A percentile compares a stretch with the other conserved stretches of the same genome.
These are phyloP conservation scores for Zancudomyces culisetae DNA, from an alignment of 371 early-diverging fungal species.

Conservation along the genomic window DNA sequence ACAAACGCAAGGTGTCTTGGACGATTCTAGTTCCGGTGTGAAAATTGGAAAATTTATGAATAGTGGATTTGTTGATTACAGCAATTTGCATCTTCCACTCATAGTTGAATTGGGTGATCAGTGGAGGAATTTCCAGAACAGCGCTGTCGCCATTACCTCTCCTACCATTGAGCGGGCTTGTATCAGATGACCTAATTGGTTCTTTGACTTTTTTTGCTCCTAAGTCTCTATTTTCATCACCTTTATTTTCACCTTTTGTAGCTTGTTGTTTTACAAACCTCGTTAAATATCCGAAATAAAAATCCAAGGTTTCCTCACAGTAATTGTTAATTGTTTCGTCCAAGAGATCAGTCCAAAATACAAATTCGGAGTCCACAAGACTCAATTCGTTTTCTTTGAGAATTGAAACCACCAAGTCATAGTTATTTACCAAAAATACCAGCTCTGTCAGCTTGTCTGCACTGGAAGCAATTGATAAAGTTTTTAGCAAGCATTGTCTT, in stretches of 20 bases:
- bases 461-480: too few species aligned
- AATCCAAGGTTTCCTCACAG: constrained; percentile 69
- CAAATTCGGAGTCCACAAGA: constrained; percentile 37
- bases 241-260: too few species aligned
- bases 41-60: constrained; percentile 79
- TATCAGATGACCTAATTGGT: too few species aligned
- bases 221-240: too few species aligned
- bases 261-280: constrained; percentile 44
- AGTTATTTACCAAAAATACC: constrained; percentile 78
- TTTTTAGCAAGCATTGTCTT: too few species aligned
- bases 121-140: constrained; percentile 21
- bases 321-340: constrained; percentile 49
- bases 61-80: constrained; percentile 56
- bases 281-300: constrained; percentile 54
- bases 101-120: constrained; percentile 51
- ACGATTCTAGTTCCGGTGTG: constrained; percentile 73
- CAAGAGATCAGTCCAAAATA: constrained; percentile 46
- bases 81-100: constrained; percentile 58
- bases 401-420: constrained; percentile 60
- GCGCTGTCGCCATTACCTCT: too few species aligned
- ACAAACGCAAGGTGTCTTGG: constrained; percentile 64
- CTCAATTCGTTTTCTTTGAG: constrained; percentile 30
- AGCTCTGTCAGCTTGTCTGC: too few species aligned
- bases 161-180: too few species aligned
- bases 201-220: too few species aligned